Conservation (phyloP, 2,329 filamentous ascomycete species). For the Pyricularia sp. region DNA sequence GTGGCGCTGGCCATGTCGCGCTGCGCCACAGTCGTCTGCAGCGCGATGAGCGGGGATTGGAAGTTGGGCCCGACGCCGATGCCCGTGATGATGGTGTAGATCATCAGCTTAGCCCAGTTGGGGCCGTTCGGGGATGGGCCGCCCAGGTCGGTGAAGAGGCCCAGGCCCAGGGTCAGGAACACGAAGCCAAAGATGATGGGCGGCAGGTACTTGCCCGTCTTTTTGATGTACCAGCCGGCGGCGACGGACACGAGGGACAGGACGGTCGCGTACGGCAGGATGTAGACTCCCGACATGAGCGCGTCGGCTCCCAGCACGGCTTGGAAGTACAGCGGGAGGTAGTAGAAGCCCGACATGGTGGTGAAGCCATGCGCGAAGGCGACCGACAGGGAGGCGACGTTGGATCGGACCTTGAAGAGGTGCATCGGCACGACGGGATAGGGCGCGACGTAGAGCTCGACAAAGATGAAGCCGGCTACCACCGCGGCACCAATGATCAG, state of each 20-base stretch:
- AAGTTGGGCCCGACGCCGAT: constrained; percentile 49
- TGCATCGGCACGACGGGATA: constrained; percentile 71
- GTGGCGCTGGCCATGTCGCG: constrained; percentile 55
- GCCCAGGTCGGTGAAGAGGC: constrained; percentile 42
- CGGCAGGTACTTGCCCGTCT: constrained; percentile 34
- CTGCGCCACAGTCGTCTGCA: constrained; percentile 52
- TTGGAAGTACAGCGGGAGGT: constrained; percentile 66
- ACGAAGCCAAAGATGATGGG: constrained; percentile 39
- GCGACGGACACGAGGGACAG: constrained; percentile 27
- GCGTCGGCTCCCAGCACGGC: constrained; percentile 52
- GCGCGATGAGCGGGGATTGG: constrained; percentile 50
- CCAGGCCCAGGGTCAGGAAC: constrained; percentile 46
- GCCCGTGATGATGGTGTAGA: constrained; percentile 46
- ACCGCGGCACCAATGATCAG: constrained; percentile 62
- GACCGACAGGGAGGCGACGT: constrained; percentile 53
- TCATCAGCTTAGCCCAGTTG: constrained; percentile 32
- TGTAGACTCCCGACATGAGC: constrained; percentile 49
- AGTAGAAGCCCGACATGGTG: constrained; percentile 70
- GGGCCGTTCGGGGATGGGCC: constrained; percentile 30
- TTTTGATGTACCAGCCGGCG: constrained; percentile 20
- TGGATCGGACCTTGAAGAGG: constrained; percentile 59
- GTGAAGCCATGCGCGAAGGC: constrained; percentile 67
- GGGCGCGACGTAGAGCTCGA: constrained; percentile 63
- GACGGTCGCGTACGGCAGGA: constrained; percentile 49
- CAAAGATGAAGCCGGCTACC: constrained; percentile 57